Evolutionary conservation across 371 early-diverging fungal genomes (phyloP), one percentile per base, ranked within the genome.

Genomic region (Conidiobolus coronatus): DNA sequence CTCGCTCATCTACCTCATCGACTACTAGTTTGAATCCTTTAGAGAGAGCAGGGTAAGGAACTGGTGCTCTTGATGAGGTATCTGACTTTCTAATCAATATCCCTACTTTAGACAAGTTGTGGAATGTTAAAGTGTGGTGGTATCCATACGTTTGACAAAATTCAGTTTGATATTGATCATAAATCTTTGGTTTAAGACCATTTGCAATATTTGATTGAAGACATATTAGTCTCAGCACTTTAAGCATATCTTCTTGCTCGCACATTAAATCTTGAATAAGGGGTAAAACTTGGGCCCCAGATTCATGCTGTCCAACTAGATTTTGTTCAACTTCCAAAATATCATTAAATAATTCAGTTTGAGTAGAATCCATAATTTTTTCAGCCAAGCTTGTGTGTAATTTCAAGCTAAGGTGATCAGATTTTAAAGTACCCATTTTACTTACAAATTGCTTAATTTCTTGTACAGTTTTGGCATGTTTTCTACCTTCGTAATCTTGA

Each of bases 401-500:
- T 11, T 14, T 23, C 17, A 87, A 66, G 1, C 80, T 75, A 53
- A 86, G 79, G 54, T 85, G 81, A 55, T 89, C 85, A 23, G 75
- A 67, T 48, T 85, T 82, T 44, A 94, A 57, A 17, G 71, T 75
- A 17, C 80, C 75, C 40, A 91, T 63, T 57, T 77, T 73, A 22
- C 77, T 79, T 8, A 87, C 81, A 70, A 94, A 92, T 52, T 86
- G 77, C 42, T 86, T 75, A 46, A 94, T 74, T 57, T 91, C 79
- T 4, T 80, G 68, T 2, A 87, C 76, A 0, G 93, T 88, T 52
- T 79, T 79, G 23, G 88, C 86, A 52, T 79, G 68, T 62, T 91
- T 86, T 13, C 89, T 73, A 50, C 73, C 75, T 55, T 90, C 87
- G 52, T 87, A 82, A 42, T 86, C 75, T 11, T 75, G 75, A 44